Conservation (phyloP, 768 basidiomycete species). For the Mycena maculata region DNA sequence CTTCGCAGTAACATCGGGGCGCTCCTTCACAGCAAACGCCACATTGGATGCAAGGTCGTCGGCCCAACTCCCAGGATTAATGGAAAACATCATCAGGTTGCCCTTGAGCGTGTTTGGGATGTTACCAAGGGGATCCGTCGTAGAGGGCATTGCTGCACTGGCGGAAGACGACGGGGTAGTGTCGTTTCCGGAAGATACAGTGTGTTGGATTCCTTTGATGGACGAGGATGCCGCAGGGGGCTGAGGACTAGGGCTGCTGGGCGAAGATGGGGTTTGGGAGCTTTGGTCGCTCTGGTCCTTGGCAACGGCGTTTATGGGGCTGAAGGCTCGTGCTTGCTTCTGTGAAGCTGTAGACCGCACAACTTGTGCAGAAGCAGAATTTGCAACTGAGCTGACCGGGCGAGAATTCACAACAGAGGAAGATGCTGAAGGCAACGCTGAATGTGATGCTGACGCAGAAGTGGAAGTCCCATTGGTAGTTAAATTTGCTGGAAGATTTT, state of each 20-base stretch:
- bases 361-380: not conserved
- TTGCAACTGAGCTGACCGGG: not conserved
- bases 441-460: too few species aligned
- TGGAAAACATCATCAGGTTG: constrained; percentile 1
- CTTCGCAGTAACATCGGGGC: not conserved
- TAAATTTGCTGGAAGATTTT: not conserved
- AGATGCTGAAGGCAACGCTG: not conserved
- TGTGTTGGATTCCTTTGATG: too few species aligned
- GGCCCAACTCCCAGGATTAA: not conserved
- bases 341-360: not conserved
- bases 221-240: too few species aligned
- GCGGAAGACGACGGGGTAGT: not conserved
- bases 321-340: not conserved
- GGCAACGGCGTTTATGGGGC: not conserved
- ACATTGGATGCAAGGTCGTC: not conserved
- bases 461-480: not conserved
- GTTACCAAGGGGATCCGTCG: not conserved
- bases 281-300: not conserved
- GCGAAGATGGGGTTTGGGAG: too few species aligned
- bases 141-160: not conserved
- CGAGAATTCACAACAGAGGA: not conserved
- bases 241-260: too few species aligned
- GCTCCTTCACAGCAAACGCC: not conserved
- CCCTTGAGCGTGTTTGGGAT: constrained; percentile 2
- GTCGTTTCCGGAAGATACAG: too few species aligned